Evolutionary conservation across 441 rosid genomes (phyloP).

Genomic region (Bruguiera hainesii): DNA sequence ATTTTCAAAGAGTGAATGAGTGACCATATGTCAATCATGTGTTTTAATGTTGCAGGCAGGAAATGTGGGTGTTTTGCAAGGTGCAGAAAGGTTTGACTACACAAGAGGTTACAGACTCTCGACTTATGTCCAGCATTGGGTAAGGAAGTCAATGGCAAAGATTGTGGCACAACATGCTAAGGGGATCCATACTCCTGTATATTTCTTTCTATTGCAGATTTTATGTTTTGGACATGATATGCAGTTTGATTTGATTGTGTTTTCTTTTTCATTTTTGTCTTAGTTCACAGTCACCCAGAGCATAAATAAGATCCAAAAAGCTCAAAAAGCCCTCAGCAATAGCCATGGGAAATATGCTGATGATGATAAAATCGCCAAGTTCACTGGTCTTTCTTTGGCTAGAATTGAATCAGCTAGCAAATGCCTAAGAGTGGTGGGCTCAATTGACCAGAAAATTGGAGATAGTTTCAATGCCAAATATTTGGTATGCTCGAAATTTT

Average conservation of each 20-base stretch:
- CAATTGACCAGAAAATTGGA: conserved; percentile 64
- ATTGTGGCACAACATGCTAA: conserved; percentile 56
- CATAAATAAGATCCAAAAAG: conserved; percentile 58
- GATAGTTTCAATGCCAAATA: conserved; percentile 44
- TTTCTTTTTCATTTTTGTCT: conserved; percentile 17
- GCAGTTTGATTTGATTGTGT: conserved; percentile 19
- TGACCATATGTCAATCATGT: not conserved
- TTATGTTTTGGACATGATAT: conserved; percentile 9
- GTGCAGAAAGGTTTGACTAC: conserved; percentile 81
- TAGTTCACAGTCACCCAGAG: conserved; percentile 48
- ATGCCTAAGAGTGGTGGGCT: conserved; percentile 71
- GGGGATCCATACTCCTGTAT: conserved; percentile 67
- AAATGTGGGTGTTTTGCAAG: conserved; percentile 70
- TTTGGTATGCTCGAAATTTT: conserved; percentile 37
- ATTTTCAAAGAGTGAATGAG: not conserved
- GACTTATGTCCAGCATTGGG: conserved; percentile 87
- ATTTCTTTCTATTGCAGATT: conserved; percentile 23
- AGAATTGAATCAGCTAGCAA: conserved; percentile 63
- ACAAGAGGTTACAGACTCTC: conserved; percentile 80
- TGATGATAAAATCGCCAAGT: conserved; percentile 58
- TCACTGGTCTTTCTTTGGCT: conserved; percentile 55
- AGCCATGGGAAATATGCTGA: conserved; percentile 50
- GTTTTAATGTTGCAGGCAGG: conserved; percentile 55
- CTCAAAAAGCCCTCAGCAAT: conserved; percentile 48
- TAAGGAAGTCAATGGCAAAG: conserved; percentile 62